Conservation (phyloP, 2,329 filamentous ascomycete genomes). For the Beauveria australis region DNA sequence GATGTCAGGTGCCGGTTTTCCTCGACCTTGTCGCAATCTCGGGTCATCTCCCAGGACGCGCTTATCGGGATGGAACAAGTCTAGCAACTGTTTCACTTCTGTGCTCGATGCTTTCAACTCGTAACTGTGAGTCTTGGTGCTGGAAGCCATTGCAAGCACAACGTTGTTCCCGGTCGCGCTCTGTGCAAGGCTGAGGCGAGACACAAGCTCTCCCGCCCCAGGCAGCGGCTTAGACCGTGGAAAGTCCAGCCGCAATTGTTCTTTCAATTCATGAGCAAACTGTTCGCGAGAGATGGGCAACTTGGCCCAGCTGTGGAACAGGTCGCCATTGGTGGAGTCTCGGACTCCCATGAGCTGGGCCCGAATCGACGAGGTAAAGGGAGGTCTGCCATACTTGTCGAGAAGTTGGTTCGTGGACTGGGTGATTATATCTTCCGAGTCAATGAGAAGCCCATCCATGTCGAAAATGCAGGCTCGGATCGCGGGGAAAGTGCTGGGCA, state of each 20-base stretch:
- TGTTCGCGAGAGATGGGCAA: constrained; percentile 50
- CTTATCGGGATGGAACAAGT: constrained; percentile 42
- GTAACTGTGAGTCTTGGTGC: constrained; percentile 37
- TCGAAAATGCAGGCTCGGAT: constrained; percentile 59
- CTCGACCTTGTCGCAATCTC: constrained; percentile 51
- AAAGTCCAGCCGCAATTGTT: constrained; percentile 22
- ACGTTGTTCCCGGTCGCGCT: constrained; percentile 24
- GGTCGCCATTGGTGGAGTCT: constrained; percentile 35
- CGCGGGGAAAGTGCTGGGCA: neutral
- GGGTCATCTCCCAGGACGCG: constrained; percentile 58
- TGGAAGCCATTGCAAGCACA: constrained; percentile 60
- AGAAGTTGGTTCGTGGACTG: constrained; percentile 55
- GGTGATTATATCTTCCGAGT: constrained; percentile 64
- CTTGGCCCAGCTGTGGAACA: constrained; percentile 61
- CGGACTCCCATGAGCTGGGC: constrained; percentile 62
- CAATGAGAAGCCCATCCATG: constrained; percentile 65
- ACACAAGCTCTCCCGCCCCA: constrained; percentile 50
- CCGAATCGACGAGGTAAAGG: constrained; percentile 58
- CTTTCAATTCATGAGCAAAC: constrained; percentile 22
- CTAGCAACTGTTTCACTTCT: constrained; percentile 17
- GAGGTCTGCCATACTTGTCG: constrained; percentile 48
- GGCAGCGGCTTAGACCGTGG: constrained; percentile 48
- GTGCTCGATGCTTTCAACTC: constrained; percentile 46
- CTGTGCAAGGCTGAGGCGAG: constrained; percentile 26
- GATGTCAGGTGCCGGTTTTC: constrained; percentile 67